Percentiles rank a stretch among this genome's conserved stretches.
phyloP scores from a whole-genome alignment of 2,329 filamentous ascomycete genomes.

The Ophiocordyceps sinensis region DNA sequence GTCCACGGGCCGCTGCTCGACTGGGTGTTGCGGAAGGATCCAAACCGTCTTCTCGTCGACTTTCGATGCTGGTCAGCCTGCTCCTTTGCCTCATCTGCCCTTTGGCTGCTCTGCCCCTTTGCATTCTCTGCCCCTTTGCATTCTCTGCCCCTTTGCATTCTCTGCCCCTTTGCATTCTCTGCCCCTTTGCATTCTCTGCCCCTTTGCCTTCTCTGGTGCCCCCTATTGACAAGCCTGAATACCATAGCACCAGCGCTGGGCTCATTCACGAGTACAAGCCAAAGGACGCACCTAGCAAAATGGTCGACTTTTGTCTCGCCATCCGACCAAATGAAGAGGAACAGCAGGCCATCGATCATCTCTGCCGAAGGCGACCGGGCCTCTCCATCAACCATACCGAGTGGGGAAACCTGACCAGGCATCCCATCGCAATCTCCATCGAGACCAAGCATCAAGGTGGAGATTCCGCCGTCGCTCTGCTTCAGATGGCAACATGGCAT shows the following conservation, averaged over 20 bases:
- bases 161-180: background rate
- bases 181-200: background rate
- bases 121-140: no score
- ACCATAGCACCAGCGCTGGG: background rate
- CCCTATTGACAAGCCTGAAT: no score
- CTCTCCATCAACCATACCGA: conserved; percentile 9
- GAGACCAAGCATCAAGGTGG: conserved; percentile 7
- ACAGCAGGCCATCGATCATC: no score
- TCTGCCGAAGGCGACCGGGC: background rate
- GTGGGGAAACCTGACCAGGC: conserved; percentile 3
- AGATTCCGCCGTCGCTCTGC: conserved; percentile 2
- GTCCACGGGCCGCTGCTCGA: conserved; percentile 5
- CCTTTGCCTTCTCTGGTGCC: background rate
- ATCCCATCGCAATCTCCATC: conserved; percentile 8
- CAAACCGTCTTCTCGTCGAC: background rate
- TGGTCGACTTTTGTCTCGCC: no score
- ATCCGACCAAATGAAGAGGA: no score
- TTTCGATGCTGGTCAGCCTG: background rate
- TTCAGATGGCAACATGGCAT: conserved; percentile 9
- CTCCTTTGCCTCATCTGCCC: background rate
- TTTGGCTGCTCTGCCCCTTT: background rate
- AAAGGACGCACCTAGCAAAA: no score
- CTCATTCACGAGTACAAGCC: background rate
- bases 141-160: background rate
- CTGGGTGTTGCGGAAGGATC: conserved; percentile 3